phyloP scores from a whole-genome alignment of 768 basidiomycete genomes.

The Suillus weaverae region DNA sequence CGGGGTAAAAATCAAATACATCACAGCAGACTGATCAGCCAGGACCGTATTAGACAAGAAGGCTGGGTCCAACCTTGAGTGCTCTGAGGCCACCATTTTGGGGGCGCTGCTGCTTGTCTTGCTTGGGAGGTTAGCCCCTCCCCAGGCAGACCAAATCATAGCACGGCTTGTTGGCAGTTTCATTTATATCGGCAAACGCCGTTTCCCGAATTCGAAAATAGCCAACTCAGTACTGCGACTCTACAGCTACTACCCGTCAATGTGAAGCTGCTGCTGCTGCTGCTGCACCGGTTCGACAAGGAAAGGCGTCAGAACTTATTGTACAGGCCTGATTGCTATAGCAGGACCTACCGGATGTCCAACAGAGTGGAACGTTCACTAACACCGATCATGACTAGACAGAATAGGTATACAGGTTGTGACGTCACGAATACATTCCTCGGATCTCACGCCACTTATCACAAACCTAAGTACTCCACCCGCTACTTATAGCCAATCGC shows the following conservation, averaged over 20 bases:
- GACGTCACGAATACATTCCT: slow-evolving; percentile 1
- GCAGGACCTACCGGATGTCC: background rate
- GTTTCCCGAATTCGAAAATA: too few species aligned
- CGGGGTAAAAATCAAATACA: background rate
- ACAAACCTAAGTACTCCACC: background rate
- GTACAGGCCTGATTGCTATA: too few species aligned
- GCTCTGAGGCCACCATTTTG: too few species aligned
- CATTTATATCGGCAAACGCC: background rate
- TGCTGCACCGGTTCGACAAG: too few species aligned
- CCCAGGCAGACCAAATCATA: background rate
- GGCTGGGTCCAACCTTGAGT: background rate
- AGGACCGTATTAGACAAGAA: background rate
- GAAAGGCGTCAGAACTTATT: too few species aligned
- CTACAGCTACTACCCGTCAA: too few species aligned
- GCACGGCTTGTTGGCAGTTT: too few species aligned
- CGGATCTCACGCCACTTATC: slow-evolving; percentile 1
- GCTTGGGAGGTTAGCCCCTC: too few species aligned
- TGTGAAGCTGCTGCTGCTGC: too few species aligned
- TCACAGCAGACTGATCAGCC: background rate
- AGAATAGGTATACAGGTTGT: background rate
- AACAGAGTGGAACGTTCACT: too few species aligned
- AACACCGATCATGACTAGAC: background rate
- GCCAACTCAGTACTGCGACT: too few species aligned
- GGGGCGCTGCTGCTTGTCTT: background rate
- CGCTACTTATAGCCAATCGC: background rate